Evolutionary conservation across 495 filamentous ascomycete genomes (phyloP), one percentile per base, ranked within the genome.

Genomic region (Penicillium pancosmium): DNA sequence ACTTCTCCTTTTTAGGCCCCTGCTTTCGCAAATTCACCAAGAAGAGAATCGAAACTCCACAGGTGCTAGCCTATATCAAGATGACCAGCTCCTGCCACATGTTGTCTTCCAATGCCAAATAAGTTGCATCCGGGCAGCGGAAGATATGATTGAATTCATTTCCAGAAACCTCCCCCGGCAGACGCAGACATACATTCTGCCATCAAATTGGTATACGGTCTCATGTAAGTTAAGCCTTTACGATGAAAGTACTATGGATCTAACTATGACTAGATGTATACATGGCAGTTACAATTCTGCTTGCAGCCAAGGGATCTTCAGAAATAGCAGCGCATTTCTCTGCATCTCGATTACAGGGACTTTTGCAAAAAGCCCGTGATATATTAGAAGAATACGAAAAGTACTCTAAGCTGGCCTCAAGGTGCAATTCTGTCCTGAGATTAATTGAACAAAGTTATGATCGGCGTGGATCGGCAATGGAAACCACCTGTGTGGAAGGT

Each of bases 61-160:
- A 13, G 51, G 31, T 5, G 15, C 12, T 35, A 49, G 44, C 19
- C 9, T 56, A 11, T 56, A 56, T 13, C 23, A 13, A 11, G 54
- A 56, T 11, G 54, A 50, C 7, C 44, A 56, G 16, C 25, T 47
- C 1, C 27, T 56, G 2, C 44, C 27, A 21, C 33, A 56, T n/a
- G 54, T 56, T n/a, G 44, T 56, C 4, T 50, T 36, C 10, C 54
- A 50, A 16, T 62, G 60, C 19, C 60, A 58, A 19, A 38, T 62
- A 12, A 52, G 57, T 13, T 62, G 60, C 12, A 47, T 38, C 13
- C 49, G 57, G 44, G 60, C 60, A 10, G 60, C 60, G 13, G 27
- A 38, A 16, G 59, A 62, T 25, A 62, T 62, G 54, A 62, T 62
- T 10, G 54, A 54, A 13, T 62, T 61, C 12, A 61, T 61, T 18